Evolutionary conservation across 2,329 filamentous ascomycete genomes (phyloP).

Genomic region (Pseudonectria foliicola): DNA sequence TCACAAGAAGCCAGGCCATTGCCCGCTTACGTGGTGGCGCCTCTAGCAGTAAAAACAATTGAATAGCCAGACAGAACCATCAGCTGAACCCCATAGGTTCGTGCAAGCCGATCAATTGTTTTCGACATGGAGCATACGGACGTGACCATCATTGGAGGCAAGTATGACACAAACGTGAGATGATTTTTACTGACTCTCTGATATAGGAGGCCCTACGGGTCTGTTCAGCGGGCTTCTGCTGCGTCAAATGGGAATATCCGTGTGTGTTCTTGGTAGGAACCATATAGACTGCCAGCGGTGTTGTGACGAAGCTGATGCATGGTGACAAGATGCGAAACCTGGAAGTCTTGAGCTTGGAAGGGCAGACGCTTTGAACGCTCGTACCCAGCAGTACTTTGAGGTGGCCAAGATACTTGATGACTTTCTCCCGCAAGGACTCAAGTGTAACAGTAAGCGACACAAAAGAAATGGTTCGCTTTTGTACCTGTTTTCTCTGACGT

Average conservation of each 20-base stretch:
- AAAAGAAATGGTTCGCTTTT: background rate
- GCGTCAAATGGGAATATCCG: constrained; percentile 32
- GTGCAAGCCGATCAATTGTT: background rate
- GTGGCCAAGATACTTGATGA: constrained; percentile 36
- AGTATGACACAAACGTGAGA: constrained; percentile 3
- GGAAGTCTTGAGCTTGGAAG: constrained; percentile 34
- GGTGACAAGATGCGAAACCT: constrained; percentile 28
- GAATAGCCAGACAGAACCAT: too few species aligned
- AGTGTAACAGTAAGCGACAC: constrained; percentile 38
- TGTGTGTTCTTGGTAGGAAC: constrained; percentile 30
- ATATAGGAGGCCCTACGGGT: constrained; percentile 37
- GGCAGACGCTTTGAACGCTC: constrained; percentile 41
- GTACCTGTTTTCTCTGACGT: too few species aligned
- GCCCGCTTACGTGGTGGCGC: too few species aligned
- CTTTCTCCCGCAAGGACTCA: constrained; percentile 35
- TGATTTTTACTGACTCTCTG: constrained; percentile 3
- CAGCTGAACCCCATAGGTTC: too few species aligned
- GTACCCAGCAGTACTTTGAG: constrained; percentile 42
- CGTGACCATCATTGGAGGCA: constrained; percentile 32
- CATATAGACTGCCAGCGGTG: background rate
- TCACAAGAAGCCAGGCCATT: too few species aligned
- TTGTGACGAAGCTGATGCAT: background rate
- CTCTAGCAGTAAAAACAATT: too few species aligned
- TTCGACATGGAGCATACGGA: constrained; percentile 21
- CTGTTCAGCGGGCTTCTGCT: constrained; percentile 38